Conservation (phyloP, 495 filamentous ascomycete genomes). For the Neurospora sp. region DNA sequence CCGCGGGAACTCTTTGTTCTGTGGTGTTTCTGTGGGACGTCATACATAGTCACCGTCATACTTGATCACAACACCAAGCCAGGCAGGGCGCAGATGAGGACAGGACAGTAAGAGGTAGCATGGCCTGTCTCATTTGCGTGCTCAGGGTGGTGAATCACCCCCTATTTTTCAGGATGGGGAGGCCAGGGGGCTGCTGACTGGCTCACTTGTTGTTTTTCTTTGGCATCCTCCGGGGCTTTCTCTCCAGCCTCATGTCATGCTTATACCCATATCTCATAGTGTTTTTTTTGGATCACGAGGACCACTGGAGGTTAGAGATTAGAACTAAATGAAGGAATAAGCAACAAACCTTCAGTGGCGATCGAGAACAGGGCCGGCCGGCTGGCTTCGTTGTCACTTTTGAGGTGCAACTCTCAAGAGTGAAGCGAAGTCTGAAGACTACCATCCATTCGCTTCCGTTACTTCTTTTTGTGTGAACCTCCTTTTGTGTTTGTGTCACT, state of each 20-base stretch:
- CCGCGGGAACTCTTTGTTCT: neutral
- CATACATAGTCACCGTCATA: neutral
- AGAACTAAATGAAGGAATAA: neutral
- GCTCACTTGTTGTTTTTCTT: neutral
- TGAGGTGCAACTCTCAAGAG: neutral
- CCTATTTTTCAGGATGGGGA: neutral
- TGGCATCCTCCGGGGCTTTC: neutral
- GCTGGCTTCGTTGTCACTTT: neutral
- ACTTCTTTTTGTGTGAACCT: neutral
- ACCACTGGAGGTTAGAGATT: neutral
- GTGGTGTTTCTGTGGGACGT: neutral
- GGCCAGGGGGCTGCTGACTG: neutral
- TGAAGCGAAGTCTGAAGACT: neutral
- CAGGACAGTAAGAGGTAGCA: neutral
- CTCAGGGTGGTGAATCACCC: neutral
- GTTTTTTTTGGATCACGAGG: neutral
- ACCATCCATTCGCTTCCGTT: neutral
- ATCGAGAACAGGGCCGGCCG: neutral
- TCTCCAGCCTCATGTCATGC: neutral
- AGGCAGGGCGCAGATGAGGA: neutral
- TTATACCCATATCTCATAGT: neutral
- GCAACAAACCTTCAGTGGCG: neutral
- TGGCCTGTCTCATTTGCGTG: neutral
- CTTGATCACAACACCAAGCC: neutral
- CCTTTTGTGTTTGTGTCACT: neutral